Percentiles rank a stretch among this genome's conserved stretches.
phyloP scores from a whole-genome alignment of 768 basidiomycete species.

The Rhodotorula diobovata region DNA sequence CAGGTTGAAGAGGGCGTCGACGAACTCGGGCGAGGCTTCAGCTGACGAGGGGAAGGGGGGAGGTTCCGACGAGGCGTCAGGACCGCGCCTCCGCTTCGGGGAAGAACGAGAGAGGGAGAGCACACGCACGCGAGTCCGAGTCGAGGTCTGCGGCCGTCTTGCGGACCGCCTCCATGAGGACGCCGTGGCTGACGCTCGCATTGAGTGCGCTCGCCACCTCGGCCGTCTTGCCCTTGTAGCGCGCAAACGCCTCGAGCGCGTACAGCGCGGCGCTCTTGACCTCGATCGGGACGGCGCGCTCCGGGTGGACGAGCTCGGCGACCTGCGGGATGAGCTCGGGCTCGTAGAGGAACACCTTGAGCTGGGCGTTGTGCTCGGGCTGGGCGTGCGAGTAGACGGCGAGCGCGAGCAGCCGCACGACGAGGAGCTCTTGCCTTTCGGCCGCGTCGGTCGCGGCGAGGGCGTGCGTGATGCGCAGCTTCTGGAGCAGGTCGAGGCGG shows the following conservation, averaged over 20 bases:
- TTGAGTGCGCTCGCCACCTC: slow-evolving; percentile 88
- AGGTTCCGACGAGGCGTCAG: too few relatives aligned
- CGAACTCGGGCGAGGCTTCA: slow-evolving; percentile 46
- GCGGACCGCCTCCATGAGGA: slow-evolving; percentile 80
- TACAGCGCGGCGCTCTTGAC: slow-evolving; percentile 81
- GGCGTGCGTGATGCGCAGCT: slow-evolving; percentile 72
- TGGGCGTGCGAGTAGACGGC: slow-evolving; percentile 62
- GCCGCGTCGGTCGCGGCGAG: slow-evolving; percentile 45
- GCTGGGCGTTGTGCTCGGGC: slow-evolving; percentile 51
- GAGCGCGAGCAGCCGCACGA: slow-evolving; percentile 75
- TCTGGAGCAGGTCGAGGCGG: slow-evolving; percentile 80
- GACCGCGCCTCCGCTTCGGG: background rate
- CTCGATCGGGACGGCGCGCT: slow-evolving; percentile 60
- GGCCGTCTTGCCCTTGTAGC: slow-evolving; percentile 73
- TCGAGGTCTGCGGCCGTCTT: slow-evolving; percentile 68
- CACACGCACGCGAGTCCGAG: slow-evolving; percentile 47
- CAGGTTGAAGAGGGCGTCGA: slow-evolving; percentile 77
- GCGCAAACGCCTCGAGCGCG: slow-evolving; percentile 81
- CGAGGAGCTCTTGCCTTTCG: slow-evolving; percentile 72
- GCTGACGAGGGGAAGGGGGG: slow-evolving; percentile 24
- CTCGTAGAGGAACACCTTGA: slow-evolving; percentile 85
- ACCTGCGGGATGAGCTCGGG: slow-evolving; percentile 85
- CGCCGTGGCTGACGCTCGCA: slow-evolving; percentile 92
- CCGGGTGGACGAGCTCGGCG: slow-evolving; percentile 80
- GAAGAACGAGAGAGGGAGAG: background rate